phyloP scores from a whole-genome alignment of 2,329 filamentous ascomycete species.

The Exophiala oligosperma region DNA sequence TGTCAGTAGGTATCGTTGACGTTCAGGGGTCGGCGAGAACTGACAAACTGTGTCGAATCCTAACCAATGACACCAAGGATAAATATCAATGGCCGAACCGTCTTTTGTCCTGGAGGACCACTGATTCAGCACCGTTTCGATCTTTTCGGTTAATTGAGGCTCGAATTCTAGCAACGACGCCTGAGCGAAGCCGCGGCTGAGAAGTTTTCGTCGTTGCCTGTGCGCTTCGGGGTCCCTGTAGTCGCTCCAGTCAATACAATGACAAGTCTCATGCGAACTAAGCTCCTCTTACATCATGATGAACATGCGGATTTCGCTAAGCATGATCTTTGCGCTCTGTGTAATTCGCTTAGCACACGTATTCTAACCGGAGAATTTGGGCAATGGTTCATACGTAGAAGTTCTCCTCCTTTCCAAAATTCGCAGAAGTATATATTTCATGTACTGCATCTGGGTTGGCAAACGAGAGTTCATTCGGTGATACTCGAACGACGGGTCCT shows the following conservation, averaged over 20 bases:
- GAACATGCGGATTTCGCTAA: too few species aligned
- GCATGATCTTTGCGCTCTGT: too few species aligned
- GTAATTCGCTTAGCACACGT: conserved; percentile 12
- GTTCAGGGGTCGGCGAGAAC: too few species aligned
- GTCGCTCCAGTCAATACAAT: conserved; percentile 2
- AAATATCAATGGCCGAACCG: too few species aligned
- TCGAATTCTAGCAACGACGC: conserved; percentile 15
- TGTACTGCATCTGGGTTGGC: too few species aligned
- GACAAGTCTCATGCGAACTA: conserved; percentile 11
- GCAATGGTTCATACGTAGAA: conserved; percentile 10
- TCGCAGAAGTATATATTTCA: background rate
- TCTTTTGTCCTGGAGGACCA: background rate
- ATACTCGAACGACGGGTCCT: too few species aligned
- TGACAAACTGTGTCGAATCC: too few species aligned
- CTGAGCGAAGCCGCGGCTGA: conserved; percentile 14
- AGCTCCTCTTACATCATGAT: too few species aligned
- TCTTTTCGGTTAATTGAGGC: conserved; percentile 3
- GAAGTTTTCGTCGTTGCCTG: conserved; percentile 16
- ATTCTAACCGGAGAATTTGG: background rate
- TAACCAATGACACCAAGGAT: too few species aligned
- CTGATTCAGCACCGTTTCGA: conserved; percentile 8
- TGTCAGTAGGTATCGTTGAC: too few species aligned
- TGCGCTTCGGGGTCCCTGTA: conserved; percentile 12
- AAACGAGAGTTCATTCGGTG: too few species aligned
- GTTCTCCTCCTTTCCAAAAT: conserved; percentile 16